Base-by-base conservation (phyloP, 805 yeast genomes). In the Priceomyces melissophilus region DNA sequence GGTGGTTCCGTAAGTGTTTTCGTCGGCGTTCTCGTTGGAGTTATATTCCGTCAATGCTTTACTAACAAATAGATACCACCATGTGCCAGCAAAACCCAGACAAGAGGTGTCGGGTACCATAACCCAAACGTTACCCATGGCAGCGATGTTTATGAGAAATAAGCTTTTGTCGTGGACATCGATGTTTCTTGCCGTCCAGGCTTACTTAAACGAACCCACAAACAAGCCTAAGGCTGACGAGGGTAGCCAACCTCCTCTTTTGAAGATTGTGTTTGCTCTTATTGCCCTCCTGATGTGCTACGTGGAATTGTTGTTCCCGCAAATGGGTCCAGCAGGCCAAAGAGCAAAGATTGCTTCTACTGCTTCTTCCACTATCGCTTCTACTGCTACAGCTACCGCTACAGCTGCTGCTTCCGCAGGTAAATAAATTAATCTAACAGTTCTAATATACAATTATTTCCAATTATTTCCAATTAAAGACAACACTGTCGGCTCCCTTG, bases 91-190 rank as follows among this genome's bases (percentile, higher is more conserved):
- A 30, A 73, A 72, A 47, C 65, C 73, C 17, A 64, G 76, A 25
- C 50, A 65, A n/a, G 73, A 72, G 44, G 65, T 73, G 6, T 56
- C 74, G 1, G 66, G 71, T 9, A 65, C 75, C 59, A 63, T 76
- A 35, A 60, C 76, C 32, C 84, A 76, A 57, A 68, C 82, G 12
- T 73, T 80, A 63, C 84, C 85, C 26, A 76, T 80, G 82, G 81
- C 82, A 3, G 84, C 84, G 35, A 78, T 80, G 79, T 79, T 80
- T 60, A 69, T 80, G 76, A 75, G 71, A 51, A 76, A 77, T 57
- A 78, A 75, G 53, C 60, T 78, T 46, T 57, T 78, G 50, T 67
- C 81, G 10, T 77, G 84, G 84, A 61, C 80, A 15, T 60, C 83
- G 3, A 53, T 79, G 16, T 67, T 79, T 43, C 69, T 76, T 44